phyloP scores from a whole-genome alignment of 441 rosid genomes.

The Melastoma candidum region DNA sequence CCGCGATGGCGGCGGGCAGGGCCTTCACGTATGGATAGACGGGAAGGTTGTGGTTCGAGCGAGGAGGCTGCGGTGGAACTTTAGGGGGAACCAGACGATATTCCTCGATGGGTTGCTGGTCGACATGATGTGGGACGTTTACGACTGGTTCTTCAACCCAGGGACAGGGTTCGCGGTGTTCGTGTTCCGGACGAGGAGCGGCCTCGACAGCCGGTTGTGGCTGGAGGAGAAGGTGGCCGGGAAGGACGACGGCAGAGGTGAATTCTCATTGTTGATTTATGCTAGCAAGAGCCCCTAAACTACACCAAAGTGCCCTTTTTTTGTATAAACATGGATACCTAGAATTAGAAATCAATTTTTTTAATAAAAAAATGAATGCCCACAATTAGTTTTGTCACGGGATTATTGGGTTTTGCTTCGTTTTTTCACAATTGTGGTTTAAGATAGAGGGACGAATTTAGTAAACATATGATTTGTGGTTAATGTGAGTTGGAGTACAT shows the following conservation, averaged over 20 bases:
- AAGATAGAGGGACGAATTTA: too few species aligned
- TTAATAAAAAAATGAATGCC: too few species aligned
- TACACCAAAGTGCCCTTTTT: constrained; percentile 2
- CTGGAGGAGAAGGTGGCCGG: constrained; percentile 56
- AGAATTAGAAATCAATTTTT: not conserved
- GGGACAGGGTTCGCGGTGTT: constrained; percentile 64
- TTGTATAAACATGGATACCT: not conserved
- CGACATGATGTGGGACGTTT: constrained; percentile 92
- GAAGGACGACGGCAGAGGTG: constrained; percentile 52
- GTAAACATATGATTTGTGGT: too few species aligned
- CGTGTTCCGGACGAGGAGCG: constrained; percentile 84
- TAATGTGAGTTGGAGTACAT: too few species aligned
- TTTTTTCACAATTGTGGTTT: too few species aligned
- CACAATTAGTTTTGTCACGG: too few species aligned
- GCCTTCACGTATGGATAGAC: constrained; percentile 56
- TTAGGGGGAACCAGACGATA: constrained; percentile 76
- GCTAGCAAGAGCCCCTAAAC: constrained; percentile 47
- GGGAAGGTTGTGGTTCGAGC: constrained; percentile 62
- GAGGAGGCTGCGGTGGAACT: constrained; percentile 82
- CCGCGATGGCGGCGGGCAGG: constrained; percentile 41
- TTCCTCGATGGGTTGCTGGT: constrained; percentile 68
- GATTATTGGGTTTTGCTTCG: too few species aligned
- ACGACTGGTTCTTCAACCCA: constrained; percentile 72
- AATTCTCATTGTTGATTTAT: constrained; percentile 75
- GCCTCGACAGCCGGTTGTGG: constrained; percentile 64